Base-by-base conservation (phyloP, 768 basidiomycete genomes). In the Leucosporidium yakuticum region DNA sequence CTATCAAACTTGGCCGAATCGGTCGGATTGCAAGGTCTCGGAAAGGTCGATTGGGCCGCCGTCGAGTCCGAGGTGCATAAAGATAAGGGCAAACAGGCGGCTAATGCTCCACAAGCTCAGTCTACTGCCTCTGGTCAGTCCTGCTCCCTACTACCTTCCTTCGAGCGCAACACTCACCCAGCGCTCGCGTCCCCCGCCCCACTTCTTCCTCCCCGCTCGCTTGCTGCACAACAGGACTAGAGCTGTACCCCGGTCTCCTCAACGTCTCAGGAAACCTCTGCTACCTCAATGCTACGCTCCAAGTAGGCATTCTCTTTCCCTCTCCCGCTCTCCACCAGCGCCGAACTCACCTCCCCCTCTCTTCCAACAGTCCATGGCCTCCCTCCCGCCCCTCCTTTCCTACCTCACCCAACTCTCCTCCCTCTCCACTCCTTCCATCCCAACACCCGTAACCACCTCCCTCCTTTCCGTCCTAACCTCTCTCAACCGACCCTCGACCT, bases 241-340 rank as follows among this genome's bases (percentile, higher is more conserved):
- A 51, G 23, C 25, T 51, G 25, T 96, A 90, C 78, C 89, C 93
- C 2, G 94, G 94, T 0, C 87, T 97, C 60, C 89, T 96, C 76
- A 97, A 97, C 75, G 88, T 94, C 48, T 94, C 92, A 14, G 94
- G 94, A 17, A 95, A 92, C 61, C 90, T 95, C 72, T 97, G 95
- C 77, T 98, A 96, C 81, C 90, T 97, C 87, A 95, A 98, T 77
- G 93, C 95, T 19, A 92, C 92, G 4, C 81, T 97, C 15, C 95
- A 97, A 84, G 90, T 74, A 51, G 65, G 47, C 34, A 15, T 17
- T 5, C 4, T 39, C 44, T 23, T 25, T 27, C 31, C 17, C 19
- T n/a, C 27, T 5, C 31, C 19, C 31, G 27, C 53, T 25, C 23
- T 25, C 23, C 50, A 54, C 34, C 25, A 21, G 17, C 49, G 20